These are phyloP conservation scores for Alternaria gansuensis DNA, from an alignment of 2,329 filamentous ascomycete species.

Conservation along the genomic window DNA sequence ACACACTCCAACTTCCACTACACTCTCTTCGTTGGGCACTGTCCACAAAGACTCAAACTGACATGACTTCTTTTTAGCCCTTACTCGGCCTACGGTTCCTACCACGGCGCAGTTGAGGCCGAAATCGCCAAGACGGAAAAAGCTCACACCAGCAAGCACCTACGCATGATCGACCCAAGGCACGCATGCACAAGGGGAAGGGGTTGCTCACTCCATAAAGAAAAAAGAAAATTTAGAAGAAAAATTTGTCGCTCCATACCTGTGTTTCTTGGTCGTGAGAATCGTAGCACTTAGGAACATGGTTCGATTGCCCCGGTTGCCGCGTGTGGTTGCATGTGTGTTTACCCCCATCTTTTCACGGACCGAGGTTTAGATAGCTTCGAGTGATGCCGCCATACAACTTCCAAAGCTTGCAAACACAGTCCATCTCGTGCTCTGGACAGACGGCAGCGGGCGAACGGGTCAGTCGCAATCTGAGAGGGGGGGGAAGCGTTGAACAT, in stretches of 20 bases:
- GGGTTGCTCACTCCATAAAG: not conserved
- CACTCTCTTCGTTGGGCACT: not conserved
- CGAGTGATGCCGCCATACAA: constrained; percentile 8
- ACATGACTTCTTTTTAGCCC: not conserved
- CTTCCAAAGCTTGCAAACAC: not conserved
- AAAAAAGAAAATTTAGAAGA: not conserved
- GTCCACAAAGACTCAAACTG: not conserved
- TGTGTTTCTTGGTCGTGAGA: not conserved
- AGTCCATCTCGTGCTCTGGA: not conserved
- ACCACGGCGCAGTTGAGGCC: not conserved
- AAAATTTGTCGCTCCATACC: not conserved
- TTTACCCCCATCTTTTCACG: constrained; percentile 9
- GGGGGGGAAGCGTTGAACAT: not conserved
- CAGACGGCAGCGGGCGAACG: constrained; percentile 14
- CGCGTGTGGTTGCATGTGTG: constrained; percentile 9
- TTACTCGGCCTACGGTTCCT: not conserved
- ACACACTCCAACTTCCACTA: not conserved
- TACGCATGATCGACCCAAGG: not conserved
- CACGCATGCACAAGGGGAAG: too few relatives aligned
- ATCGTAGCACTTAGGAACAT: not conserved
- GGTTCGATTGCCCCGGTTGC: not conserved
- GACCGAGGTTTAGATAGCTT: constrained; percentile 2
- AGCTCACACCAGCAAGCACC: not conserved
- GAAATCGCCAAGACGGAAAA: not conserved
- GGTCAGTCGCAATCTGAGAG: constrained; percentile 3